Conservation (phyloP, 352 stramenopile species). For the Pythium coloratum region DNA sequence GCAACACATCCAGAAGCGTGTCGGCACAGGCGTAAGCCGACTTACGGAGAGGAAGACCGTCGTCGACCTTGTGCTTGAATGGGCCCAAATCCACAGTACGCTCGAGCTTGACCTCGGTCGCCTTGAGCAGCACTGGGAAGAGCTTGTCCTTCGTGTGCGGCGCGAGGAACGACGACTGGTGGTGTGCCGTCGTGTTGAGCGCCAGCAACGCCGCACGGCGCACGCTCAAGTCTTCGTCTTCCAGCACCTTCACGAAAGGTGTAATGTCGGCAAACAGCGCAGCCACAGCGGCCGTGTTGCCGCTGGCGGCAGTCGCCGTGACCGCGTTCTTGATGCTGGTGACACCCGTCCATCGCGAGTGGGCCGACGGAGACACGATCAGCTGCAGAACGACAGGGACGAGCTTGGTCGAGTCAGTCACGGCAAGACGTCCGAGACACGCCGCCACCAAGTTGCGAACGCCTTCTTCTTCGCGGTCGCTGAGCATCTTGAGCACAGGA, state of each 20-base stretch:
- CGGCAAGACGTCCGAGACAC: constrained; percentile 94
- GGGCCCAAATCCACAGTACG: constrained; percentile 97
- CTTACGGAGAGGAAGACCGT: constrained; percentile 85
- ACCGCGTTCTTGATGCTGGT: constrained; percentile 93
- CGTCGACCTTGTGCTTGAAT: constrained; percentile 98
- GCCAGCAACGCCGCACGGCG: constrained; percentile 94
- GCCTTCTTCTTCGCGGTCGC: constrained; percentile 92
- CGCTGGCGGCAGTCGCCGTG: constrained; percentile 32
- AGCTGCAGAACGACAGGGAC: constrained; percentile 89
- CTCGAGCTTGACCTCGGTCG: constrained; percentile 94
- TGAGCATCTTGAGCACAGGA: constrained; percentile 93
- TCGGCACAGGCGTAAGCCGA: constrained; percentile 95
- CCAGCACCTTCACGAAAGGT: constrained; percentile 91
- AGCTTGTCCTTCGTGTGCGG: constrained; percentile 86
- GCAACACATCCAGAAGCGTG: constrained; percentile 94
- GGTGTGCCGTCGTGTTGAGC: constrained; percentile 95
- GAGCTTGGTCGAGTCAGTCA: constrained; percentile 88
- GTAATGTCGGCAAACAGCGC: constrained; percentile 75
- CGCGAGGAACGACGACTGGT: constrained; percentile 86
- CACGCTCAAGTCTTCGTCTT: constrained; percentile 95
- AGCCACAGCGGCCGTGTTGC: constrained; percentile 38
- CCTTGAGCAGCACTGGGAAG: constrained; percentile 89
- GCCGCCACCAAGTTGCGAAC: constrained; percentile 97
- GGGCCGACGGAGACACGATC: constrained; percentile 51
- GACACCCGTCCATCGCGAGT: constrained; percentile 89